A percentile compares a stretch with the other conserved stretches of the same genome.
Evolutionary conservation across 2,329 filamentous ascomycete species (phyloP).

Genomic region (Fusarium sp.): DNA sequence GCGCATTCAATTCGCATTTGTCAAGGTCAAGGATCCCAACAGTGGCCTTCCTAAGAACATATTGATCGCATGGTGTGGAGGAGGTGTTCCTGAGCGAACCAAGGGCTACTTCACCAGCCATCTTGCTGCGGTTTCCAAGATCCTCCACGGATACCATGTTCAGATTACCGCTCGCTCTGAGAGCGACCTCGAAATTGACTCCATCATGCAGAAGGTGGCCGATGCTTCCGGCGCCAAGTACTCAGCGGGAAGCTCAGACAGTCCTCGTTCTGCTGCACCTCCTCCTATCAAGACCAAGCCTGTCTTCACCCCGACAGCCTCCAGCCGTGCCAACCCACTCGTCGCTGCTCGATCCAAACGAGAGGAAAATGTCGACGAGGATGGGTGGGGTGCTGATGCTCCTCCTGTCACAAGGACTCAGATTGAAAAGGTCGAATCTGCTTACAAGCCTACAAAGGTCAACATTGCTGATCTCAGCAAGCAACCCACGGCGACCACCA

Average conservation of each 20-base stretch:
- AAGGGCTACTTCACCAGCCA: conserved; percentile 99
- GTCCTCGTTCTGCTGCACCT: conserved; percentile 61
- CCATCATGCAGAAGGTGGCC: conserved; percentile 90
- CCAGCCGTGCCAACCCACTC: conserved; percentile 68
- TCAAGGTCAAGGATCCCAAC: conserved; percentile 96
- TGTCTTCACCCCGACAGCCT: conserved; percentile 81
- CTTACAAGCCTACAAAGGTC: conserved; percentile 95
- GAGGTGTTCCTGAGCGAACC: conserved; percentile 96
- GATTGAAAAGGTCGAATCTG: conserved; percentile 88
- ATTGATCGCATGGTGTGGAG: conserved; percentile 95
- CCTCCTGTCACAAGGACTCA: conserved; percentile 87
- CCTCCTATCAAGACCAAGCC: conserved; percentile 87
- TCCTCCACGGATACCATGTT: conserved; percentile 96
- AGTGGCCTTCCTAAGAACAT: conserved; percentile 88
- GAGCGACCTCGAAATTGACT: conserved; percentile 83
- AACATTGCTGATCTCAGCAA: conserved; percentile 87
- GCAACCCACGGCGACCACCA: conserved; percentile 73
- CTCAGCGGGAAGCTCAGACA: conserved; percentile 70
- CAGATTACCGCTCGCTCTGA: conserved; percentile 96
- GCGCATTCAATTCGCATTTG: conserved; percentile 94
- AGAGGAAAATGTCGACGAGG: conserved; percentile 72
- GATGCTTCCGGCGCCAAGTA: conserved; percentile 97
- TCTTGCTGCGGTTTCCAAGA: conserved; percentile 84
- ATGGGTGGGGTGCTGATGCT: conserved; percentile 95
- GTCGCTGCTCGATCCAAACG: conserved; percentile 69